These are phyloP conservation scores for Fusarium udum DNA, from an alignment of 2,329 filamentous ascomycete species.

Conservation along the genomic window DNA sequence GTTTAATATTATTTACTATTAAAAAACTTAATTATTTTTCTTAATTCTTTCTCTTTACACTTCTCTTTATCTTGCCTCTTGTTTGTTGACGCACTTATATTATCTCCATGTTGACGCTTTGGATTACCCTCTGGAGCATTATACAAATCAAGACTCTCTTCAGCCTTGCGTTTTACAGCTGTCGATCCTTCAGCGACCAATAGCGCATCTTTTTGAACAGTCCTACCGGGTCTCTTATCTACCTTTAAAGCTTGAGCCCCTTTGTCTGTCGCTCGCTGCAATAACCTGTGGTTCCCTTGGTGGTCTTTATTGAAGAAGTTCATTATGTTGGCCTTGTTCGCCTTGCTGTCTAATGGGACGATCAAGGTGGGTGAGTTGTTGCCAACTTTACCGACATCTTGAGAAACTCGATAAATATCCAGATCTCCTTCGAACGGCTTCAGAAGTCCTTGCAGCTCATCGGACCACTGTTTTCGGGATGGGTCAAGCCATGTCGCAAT, in stretches of 20 bases:
- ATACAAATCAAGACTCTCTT: slow-evolving; percentile 12
- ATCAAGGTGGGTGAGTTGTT: slow-evolving; percentile 89
- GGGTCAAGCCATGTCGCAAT: slow-evolving; percentile 85
- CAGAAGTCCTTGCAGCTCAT: slow-evolving; percentile 80
- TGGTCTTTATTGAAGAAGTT: slow-evolving; percentile 81
- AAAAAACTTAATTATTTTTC: slow-evolving; percentile 89
- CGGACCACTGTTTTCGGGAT: slow-evolving; percentile 74
- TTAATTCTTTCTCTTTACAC: slow-evolving; percentile 69
- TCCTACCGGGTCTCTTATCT: neutral
- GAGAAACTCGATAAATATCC: slow-evolving; percentile 85
- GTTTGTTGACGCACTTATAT: slow-evolving; percentile 56
- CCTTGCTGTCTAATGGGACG: slow-evolving; percentile 81
- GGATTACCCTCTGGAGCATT: slow-evolving; percentile 41
- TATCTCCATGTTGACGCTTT: slow-evolving; percentile 25
- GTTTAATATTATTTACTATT: slow-evolving; percentile 5
- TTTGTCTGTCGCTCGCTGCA: neutral
- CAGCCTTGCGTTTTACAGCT: slow-evolving; percentile 41
- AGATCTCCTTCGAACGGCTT: slow-evolving; percentile 81
- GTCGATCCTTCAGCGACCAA: neutral
- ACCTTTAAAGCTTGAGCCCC: neutral
- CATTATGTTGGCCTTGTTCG: slow-evolving; percentile 92
- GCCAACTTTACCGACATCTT: slow-evolving; percentile 93
- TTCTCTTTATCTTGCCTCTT: slow-evolving; percentile 45
- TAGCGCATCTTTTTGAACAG: neutral
- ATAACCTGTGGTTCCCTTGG: slow-evolving; percentile 50